Conservation (phyloP, 495 filamentous ascomycete species). For the Tuber calosporum region DNA sequence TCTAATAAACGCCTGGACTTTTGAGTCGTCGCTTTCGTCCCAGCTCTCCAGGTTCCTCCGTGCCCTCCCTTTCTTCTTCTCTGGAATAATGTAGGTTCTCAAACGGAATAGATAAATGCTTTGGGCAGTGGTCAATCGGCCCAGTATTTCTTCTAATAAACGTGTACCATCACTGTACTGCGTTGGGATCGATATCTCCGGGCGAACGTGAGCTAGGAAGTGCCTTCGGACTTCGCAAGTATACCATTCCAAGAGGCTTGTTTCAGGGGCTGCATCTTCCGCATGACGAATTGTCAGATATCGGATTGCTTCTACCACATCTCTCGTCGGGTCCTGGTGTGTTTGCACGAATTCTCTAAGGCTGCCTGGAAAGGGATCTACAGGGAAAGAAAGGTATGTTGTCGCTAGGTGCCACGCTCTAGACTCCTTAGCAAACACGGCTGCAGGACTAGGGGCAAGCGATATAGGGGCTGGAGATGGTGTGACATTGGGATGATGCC, state of each 20-base stretch:
- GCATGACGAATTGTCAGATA: constrained; percentile 27
- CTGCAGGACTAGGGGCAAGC: constrained; percentile 33
- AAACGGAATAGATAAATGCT: constrained; percentile 33
- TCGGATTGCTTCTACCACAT: constrained; percentile 33
- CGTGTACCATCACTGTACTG: constrained; percentile 22
- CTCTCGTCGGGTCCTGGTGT: constrained; percentile 26
- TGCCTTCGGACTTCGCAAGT: constrained; percentile 39
- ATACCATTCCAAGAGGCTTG: constrained; percentile 40
- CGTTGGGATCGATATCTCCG: constrained; percentile 34
- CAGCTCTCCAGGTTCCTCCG: constrained; percentile 16
- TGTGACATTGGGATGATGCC: constrained; percentile 33
- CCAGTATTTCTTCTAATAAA: constrained; percentile 31
- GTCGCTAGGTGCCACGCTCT: constrained; percentile 38
- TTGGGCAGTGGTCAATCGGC: constrained; percentile 34
- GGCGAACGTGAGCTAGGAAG: constrained; percentile 37
- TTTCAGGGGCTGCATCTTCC: constrained; percentile 34
- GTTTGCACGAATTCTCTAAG: constrained; percentile 27
- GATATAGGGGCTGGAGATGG: constrained; percentile 28
- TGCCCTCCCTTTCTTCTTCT: constrained; percentile 15
- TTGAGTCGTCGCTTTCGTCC: constrained; percentile 34
- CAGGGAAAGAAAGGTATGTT: constrained; percentile 30
- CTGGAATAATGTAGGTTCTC: constrained; percentile 30
- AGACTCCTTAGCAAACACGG: constrained; percentile 29
- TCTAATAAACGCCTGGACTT: constrained; percentile 29
- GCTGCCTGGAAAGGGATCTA: constrained; percentile 27